These are phyloP conservation scores for Syzygium aromaticum DNA, from an alignment of 345 rosid species.

Conservation along the genomic window DNA sequence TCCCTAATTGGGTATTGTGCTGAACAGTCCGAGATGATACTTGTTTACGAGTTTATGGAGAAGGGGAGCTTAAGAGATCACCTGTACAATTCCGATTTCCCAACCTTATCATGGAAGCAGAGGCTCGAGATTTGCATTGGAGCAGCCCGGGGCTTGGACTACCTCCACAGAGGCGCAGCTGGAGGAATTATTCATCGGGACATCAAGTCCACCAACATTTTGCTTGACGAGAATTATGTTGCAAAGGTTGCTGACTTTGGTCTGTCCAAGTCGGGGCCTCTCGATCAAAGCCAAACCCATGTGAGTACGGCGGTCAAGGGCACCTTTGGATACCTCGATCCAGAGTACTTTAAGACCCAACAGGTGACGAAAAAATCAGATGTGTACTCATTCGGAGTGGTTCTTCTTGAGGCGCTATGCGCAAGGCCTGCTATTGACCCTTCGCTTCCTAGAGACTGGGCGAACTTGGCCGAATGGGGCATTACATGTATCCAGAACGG, in stretches of 20 bases:
- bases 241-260: slow-evolving; percentile 64
- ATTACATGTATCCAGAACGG: slow-evolving; percentile 17
- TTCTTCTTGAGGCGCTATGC: slow-evolving; percentile 44
- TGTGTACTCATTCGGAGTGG: slow-evolving; percentile 48
- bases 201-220: slow-evolving; percentile 47
- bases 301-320: slow-evolving; percentile 38
- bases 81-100: slow-evolving; percentile 22
- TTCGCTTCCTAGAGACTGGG: slow-evolving; percentile 24
- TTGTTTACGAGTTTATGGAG: slow-evolving; percentile 54
- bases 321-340: slow-evolving; percentile 49
- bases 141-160: slow-evolving; percentile 40
- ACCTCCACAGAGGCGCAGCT: slow-evolving; percentile 33
- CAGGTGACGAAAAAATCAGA: slow-evolving; percentile 47
- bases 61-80: slow-evolving; percentile 44
- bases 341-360: slow-evolving; percentile 37
- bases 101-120: slow-evolving; percentile 38
- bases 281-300: slow-evolving; percentile 16
- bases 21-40: slow-evolving; percentile 48
- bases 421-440: slow-evolving; percentile 33
- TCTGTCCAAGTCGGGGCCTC: slow-evolving; percentile 30
- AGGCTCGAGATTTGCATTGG: slow-evolving; percentile 57
- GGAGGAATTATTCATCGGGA: slow-evolving; percentile 51
- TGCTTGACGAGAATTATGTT: slow-evolving; percentile 28
- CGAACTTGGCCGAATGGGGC: slow-evolving; percentile 47
- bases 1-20: slow-evolving; percentile 64